Percentiles rank a stretch among this genome's conserved stretches.
phyloP scores from a whole-genome alignment of 108 stramenopile genomes.

The Conticribra guillardii region DNA sequence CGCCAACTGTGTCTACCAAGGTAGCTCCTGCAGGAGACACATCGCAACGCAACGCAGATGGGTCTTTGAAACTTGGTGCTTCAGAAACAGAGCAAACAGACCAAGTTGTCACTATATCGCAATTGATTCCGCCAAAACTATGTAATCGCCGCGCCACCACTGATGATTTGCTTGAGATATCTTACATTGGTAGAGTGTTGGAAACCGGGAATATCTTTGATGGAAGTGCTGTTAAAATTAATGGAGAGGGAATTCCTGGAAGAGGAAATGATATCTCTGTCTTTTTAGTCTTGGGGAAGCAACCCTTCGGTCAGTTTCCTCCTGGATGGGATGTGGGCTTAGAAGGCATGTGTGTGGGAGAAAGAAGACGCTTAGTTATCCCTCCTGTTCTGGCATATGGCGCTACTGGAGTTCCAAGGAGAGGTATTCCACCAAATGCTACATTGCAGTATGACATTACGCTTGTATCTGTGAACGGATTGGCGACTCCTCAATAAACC shows the following conservation, averaged over 20 bases:
- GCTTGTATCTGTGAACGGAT: conserved; percentile 81
- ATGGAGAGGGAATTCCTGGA: conserved; percentile 78
- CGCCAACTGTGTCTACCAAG: conserved; percentile 58
- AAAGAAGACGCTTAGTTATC: conserved; percentile 74
- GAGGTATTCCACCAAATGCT: conserved; percentile 86
- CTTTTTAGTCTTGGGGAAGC: conserved; percentile 87
- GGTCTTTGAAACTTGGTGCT: conserved; percentile 53
- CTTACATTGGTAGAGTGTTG: conserved; percentile 71
- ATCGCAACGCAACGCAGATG: conserved; percentile 72
- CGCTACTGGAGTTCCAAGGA: conserved; percentile 64
- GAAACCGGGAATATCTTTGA: conserved; percentile 83
- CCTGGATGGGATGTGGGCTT: conserved; percentile 89
- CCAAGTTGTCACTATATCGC: conserved; percentile 73
- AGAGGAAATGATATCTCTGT: conserved; percentile 82
- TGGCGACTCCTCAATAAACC: conserved; percentile 77
- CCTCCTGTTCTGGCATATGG: conserved; percentile 88
- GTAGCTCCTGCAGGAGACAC: conserved; percentile 84
- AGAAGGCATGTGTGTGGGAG: conserved; percentile 69
- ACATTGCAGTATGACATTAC: conserved; percentile 85
- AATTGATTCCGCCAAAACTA: conserved; percentile 76
- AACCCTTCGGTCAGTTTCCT: conserved; percentile 90
- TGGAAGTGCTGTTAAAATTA: conserved; percentile 78
- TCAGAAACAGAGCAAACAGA: conserved; percentile 60
- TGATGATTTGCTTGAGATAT: conserved; percentile 84
- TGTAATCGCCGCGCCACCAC: conserved; percentile 67